These are phyloP conservation scores for Dryas integrifolia DNA, from an alignment of 331 rosid species.

Conservation along the genomic window DNA sequence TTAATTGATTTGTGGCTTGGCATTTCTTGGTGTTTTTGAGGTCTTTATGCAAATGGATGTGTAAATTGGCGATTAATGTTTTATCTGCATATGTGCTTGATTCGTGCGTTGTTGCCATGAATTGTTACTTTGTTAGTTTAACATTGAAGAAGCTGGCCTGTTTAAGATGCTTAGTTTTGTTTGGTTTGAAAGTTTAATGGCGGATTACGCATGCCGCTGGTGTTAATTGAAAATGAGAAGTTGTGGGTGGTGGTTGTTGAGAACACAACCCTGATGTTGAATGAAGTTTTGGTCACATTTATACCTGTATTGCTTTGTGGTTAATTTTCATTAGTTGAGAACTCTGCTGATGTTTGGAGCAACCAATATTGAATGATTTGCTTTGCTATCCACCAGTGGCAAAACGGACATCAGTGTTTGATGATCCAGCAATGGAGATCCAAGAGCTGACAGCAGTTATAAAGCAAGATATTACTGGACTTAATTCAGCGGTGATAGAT, in stretches of 20 bases:
- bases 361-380: neutral
- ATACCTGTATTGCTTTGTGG: neutral
- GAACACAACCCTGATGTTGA: neutral
- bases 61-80: neutral
- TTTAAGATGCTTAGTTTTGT: too few species aligned
- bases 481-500: conserved; percentile 85
- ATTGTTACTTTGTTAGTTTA: too few species aligned
- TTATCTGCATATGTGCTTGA: neutral
- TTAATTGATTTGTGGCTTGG: neutral
- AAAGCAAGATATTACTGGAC: conserved; percentile 81
- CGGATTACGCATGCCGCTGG: too few species aligned
- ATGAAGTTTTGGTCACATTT: neutral
- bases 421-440: conserved; percentile 82
- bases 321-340: neutral
- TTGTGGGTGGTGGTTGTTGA: too few species aligned
- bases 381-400: conserved; percentile 54
- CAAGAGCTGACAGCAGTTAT: conserved; percentile 82
- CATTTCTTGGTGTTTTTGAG: neutral
- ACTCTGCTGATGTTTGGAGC: neutral
- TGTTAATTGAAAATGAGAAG: too few species aligned
- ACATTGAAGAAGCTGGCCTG: too few species aligned
- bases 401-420: conserved; percentile 81
- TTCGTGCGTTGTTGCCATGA: neutral
- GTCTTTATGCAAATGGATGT: neutral
- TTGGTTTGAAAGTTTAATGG: too few species aligned